Evolutionary conservation across 257 asterid genomes (phyloP), one percentile per base, ranked within the genome.

Genomic region (Solanum chmielewskii): DNA sequence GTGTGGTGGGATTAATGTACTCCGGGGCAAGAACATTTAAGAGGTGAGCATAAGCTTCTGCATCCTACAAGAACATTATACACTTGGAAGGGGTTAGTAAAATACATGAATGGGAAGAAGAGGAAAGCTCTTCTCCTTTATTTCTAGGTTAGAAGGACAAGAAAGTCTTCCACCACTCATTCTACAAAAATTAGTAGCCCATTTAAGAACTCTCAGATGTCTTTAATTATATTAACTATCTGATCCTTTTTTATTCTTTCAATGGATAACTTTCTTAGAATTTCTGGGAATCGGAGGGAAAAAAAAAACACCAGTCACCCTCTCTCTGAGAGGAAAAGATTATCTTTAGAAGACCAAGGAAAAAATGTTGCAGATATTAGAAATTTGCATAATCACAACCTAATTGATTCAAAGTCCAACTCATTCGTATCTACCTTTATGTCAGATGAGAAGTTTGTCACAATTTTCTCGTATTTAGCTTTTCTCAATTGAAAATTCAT

Each of bases 401-500:
- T 41, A 13, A 39, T 12, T 9, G 66, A 27, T 81, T 31, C 69
- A 18, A 60, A 68, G 39, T 60, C 71, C 87, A 64, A 73, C 60
- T 73, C 42, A 49, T 64, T 85, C 47, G 86, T 82, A 62, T 83
- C 86, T 93, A 97, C 99, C 99, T 97, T 97, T 64, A 97, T 93
- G 89, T 97, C 99, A 21, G 99, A 93, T 74, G 99, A 97, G 93
- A 97, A 97, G 91, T 97, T 97, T 82, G 99, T 90, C 89, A 96
- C 96, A 42, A 92, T 96, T 90, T 94, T 97, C 23, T 81, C 68
- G 92, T 95, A 97, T 84, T 92, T 97, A 81, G 98, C 92, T 91
- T 97, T 97, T 87, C 87, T 95, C 91, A 97, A 86, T 91, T 97
- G 99, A 92, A 95, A 97, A 91, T 97, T 95, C 99, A 97, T 96